These are phyloP conservation scores for Lasiodiplodia citricola DNA, from an alignment of 2,329 filamentous ascomycete species.

Conservation along the genomic window DNA sequence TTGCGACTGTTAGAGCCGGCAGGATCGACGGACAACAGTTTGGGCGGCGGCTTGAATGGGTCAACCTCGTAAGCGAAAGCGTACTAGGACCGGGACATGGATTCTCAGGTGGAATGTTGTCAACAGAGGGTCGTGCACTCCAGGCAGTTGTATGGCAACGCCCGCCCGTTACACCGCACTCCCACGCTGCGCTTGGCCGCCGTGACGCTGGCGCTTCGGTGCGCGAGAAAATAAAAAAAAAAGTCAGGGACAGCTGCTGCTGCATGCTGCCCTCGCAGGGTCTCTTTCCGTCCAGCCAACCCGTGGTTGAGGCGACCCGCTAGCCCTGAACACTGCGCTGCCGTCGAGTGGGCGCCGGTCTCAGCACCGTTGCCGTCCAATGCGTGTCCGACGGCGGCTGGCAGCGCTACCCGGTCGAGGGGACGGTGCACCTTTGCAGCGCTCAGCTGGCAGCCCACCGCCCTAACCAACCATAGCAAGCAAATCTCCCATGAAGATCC, in stretches of 20 bases:
- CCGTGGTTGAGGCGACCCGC: not conserved
- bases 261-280: slow-evolving; percentile 3
- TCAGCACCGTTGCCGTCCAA: slow-evolving; percentile 17
- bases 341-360: not conserved
- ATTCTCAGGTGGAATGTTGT: slow-evolving; percentile 25
- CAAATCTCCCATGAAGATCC: slow-evolving; percentile 20
- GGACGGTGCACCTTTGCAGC: not conserved
- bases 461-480: slow-evolving; percentile 4
- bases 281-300: not conserved
- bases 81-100: slow-evolving; percentile 15
- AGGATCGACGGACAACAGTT: slow-evolving; percentile 25
- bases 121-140: slow-evolving; percentile 11
- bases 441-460: slow-evolving; percentile 1
- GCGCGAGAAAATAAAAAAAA: not conserved
- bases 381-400: slow-evolving; percentile 18
- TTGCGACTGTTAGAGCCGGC: slow-evolving; percentile 19
- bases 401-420: slow-evolving; percentile 8
- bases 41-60: slow-evolving; percentile 23
- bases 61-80: slow-evolving; percentile 24
- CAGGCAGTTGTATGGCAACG: slow-evolving; percentile 7
- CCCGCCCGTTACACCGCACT: slow-evolving; percentile 19
- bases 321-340: not conserved
- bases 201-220: not conserved
- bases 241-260: slow-evolving; percentile 6
- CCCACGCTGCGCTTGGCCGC: slow-evolving; percentile 16